Evolutionary conservation across 306 rosid species (phyloP).

Genomic region (Corylus avellana): DNA sequence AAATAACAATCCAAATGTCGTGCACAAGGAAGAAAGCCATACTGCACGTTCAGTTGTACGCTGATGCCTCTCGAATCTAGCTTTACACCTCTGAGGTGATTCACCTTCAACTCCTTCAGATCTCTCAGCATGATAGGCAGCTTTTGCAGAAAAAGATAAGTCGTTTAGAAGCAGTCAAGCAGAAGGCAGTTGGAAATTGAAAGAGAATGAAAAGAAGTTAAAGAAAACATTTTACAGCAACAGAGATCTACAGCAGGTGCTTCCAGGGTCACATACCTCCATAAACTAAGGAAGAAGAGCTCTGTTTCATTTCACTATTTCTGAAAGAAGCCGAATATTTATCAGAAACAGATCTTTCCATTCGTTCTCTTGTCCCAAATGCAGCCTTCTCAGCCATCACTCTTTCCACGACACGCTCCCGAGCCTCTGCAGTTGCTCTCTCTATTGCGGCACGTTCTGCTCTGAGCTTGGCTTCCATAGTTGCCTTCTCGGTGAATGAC

Average conservation of each 20-base stretch:
- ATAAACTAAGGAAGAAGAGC: conserved; percentile 52
- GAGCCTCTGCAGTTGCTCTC: conserved; percentile 90
- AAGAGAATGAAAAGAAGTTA: not conserved
- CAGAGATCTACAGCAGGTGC: conserved; percentile 16
- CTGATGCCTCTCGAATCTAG: conserved; percentile 86
- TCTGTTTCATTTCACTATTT: conserved; percentile 56
- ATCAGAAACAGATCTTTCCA: conserved; percentile 91
- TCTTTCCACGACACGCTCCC: conserved; percentile 86
- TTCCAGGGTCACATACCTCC: conserved; percentile 54
- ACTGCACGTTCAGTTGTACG: conserved; percentile 96
- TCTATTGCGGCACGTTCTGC: conserved; percentile 91
- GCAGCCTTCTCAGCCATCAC: conserved; percentile 70
- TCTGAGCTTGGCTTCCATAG: conserved; percentile 78
- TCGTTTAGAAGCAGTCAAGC: conserved; percentile 28
- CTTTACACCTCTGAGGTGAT: conserved; percentile 94
- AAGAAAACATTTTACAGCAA: conserved; percentile 8
- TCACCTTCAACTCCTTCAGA: conserved; percentile 73
- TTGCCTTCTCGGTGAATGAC: conserved; percentile 64
- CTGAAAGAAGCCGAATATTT: conserved; percentile 56
- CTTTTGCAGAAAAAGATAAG: conserved; percentile 36
- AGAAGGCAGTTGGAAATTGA: conserved; percentile 18
- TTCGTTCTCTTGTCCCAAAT: conserved; percentile 61
- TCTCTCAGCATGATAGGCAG: conserved; percentile 60
- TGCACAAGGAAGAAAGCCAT: conserved; percentile 38
- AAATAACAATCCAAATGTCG: conserved; percentile 4